These are phyloP conservation scores for Aspergillus sclerotiicarbonarius DNA, from an alignment of 495 filamentous ascomycete species.

Conservation along the genomic window DNA sequence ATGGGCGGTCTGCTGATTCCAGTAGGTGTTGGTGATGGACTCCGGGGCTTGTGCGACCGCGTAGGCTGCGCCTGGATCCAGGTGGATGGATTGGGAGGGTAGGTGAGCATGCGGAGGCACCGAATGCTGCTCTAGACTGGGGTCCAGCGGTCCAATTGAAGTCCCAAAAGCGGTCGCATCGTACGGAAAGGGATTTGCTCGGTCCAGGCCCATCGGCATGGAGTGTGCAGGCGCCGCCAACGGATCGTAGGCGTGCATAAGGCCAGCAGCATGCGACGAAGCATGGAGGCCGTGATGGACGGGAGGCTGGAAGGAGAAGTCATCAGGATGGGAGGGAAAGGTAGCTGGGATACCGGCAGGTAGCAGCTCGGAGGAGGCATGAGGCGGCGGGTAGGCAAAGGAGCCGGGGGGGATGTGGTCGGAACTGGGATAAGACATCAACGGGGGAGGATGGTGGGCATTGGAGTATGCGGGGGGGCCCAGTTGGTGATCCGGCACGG, in stretches of 20 bases:
- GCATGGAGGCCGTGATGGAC: constrained; percentile 10
- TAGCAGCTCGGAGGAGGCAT: constrained; percentile 8
- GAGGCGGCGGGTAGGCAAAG: constrained; percentile 17
- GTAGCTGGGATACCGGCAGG: neutral
- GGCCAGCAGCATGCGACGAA: constrained; percentile 3
- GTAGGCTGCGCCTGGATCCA: constrained; percentile 11
- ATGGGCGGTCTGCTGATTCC: constrained; percentile 7
- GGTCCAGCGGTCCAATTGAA: constrained; percentile 20
- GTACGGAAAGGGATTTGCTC: constrained; percentile 26
- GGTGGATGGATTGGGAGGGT: constrained; percentile 11
- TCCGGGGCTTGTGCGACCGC: constrained; percentile 9
- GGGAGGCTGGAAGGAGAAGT: constrained; percentile 18
- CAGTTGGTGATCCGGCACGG: constrained; percentile 13
- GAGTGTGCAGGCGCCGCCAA: constrained; percentile 19
- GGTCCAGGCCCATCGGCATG: constrained; percentile 26
- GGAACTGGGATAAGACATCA: constrained; percentile 12
- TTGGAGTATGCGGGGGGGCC: constrained; percentile 11
- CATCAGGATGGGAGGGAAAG: constrained; percentile 23
- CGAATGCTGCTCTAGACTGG: constrained; percentile 19
- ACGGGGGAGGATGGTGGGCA: constrained; percentile 10
- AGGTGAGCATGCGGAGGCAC: constrained; percentile 3
- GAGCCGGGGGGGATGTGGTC: constrained; percentile 12
- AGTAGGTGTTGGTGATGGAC: constrained; percentile 8
- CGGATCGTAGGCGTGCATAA: constrained; percentile 33
- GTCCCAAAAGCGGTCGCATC: constrained; percentile 23